Evolutionary conservation across 805 yeast genomes (phyloP).

Genomic region (Candida oleophila): DNA sequence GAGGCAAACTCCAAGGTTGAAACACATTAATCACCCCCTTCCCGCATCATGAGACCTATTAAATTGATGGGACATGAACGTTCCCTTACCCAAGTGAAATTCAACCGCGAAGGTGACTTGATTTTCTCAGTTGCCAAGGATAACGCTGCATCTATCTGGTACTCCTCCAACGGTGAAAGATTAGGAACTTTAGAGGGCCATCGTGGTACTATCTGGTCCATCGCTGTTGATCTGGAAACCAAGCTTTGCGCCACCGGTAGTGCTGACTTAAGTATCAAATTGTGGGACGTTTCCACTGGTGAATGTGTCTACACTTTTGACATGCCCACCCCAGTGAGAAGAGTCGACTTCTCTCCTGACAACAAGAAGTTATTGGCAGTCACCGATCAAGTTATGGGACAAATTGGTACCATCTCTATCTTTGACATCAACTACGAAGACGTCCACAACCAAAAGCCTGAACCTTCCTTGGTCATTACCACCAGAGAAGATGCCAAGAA

Average conservation of each 20-base stretch:
- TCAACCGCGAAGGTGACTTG: constrained; percentile 92
- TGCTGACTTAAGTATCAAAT: constrained; percentile 81
- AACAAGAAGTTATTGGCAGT: constrained; percentile 69
- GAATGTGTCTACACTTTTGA: constrained; percentile 70
- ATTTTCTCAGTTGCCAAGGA: constrained; percentile 92
- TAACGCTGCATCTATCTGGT: constrained; percentile 88
- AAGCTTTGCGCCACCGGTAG: constrained; percentile 79
- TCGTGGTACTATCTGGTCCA: constrained; percentile 92
- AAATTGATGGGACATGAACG: constrained; percentile 94
- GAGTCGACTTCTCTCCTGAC: constrained; percentile 82
- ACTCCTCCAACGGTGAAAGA: constrained; percentile 92
- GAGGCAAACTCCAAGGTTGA: not conserved
- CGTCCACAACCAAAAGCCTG: constrained; percentile 43
- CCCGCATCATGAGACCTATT: constrained; percentile 42
- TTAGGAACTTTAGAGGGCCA: constrained; percentile 85
- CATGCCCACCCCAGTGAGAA: constrained; percentile 82
- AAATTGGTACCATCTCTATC: constrained; percentile 70
- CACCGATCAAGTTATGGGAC: constrained; percentile 91
- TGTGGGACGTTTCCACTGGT: constrained; percentile 85
- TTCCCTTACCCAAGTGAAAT: constrained; percentile 94
- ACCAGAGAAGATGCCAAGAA: constrained; percentile 60
- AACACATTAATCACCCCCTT: not conserved
- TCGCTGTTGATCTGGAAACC: constrained; percentile 78
- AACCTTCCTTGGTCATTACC: constrained; percentile 59
- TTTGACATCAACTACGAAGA: constrained; percentile 57